phyloP scores from a whole-genome alignment of 257 asterid species.

The Jacaranda mimosifolia region DNA sequence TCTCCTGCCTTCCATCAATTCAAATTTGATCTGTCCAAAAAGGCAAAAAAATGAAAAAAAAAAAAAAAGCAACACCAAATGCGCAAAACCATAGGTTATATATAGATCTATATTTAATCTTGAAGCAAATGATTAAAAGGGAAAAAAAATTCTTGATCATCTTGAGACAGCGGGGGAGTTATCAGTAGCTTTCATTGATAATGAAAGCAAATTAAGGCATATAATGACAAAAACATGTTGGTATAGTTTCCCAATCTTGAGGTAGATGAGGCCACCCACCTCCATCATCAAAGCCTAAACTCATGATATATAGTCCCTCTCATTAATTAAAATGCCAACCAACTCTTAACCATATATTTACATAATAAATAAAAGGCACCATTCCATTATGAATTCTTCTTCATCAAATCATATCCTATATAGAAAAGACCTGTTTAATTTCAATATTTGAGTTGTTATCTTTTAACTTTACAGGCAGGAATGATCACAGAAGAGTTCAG shows the following conservation, averaged over 20 bases:
- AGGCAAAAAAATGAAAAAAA: too few relatives aligned
- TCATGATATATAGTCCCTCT: neutral
- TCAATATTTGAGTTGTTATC: neutral
- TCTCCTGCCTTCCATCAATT: slow-evolving; percentile 21
- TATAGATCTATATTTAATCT: too few relatives aligned
- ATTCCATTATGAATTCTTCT: neutral
- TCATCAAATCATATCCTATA: neutral
- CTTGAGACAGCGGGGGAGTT: slow-evolving; percentile 2
- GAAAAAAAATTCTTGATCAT: neutral
- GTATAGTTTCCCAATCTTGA: neutral
- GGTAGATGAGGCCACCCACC: neutral
- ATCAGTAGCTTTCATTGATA: slow-evolving; percentile 22
- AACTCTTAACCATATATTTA: slow-evolving; percentile 22
- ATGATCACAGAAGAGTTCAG: slow-evolving; percentile 50
- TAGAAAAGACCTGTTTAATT: neutral
- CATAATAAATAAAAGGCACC: neutral
- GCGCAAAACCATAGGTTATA: neutral
- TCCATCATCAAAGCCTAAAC: slow-evolving; percentile 23
- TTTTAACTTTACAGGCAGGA: neutral
- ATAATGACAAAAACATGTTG: neutral
- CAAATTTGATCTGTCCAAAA: neutral
- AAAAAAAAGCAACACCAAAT: neutral
- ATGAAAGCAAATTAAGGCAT: neutral
- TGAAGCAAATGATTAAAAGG: too few relatives aligned
- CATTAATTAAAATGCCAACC: slow-evolving; percentile 28